Evolutionary conservation across 805 yeast genomes (phyloP).

Genomic region (Ogataea populi-albae): DNA sequence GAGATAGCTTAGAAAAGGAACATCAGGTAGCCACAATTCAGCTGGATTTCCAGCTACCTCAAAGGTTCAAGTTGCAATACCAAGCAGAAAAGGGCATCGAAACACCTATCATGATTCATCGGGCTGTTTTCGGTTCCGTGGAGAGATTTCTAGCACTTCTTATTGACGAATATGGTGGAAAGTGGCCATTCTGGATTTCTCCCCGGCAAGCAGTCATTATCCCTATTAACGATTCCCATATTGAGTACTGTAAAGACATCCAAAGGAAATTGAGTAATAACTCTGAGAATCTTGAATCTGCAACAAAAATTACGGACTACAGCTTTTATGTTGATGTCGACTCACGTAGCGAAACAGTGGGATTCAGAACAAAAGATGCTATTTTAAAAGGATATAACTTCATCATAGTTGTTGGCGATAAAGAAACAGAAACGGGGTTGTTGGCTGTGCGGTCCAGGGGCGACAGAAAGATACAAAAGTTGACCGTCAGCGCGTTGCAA

Average conservation of each 20-base stretch:
- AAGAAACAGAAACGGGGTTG: constrained; percentile 60
- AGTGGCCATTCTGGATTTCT: constrained; percentile 97
- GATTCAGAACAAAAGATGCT: constrained; percentile 78
- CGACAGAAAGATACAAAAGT: constrained; percentile 41
- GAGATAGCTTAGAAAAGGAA: constrained; percentile 73
- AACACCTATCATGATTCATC: constrained; percentile 90
- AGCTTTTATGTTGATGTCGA: constrained; percentile 77
- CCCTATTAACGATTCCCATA: constrained; percentile 70
- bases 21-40: constrained; percentile 97
- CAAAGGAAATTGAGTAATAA: constrained; percentile 49
- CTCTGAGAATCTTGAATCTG: constrained; percentile 31
- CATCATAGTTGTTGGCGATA: constrained; percentile 83
- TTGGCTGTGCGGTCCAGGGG: constrained; percentile 63
- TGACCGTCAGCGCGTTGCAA: constrained; percentile 51
- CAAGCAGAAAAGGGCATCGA: constrained; percentile 52
- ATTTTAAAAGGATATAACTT: constrained; percentile 70
- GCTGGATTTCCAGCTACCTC: constrained; percentile 91
- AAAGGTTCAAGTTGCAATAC: constrained; percentile 72
- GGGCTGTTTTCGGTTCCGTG: constrained; percentile 93
- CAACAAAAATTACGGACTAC: constrained; percentile 56
- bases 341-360: constrained; percentile 71
- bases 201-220: constrained; percentile 86
- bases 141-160: constrained; percentile 90
- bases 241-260: constrained; percentile 50
- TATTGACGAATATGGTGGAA: constrained; percentile 85